phyloP scores from a whole-genome alignment of 1,139 yeast genomes.

The Candida sanyaensis region DNA sequence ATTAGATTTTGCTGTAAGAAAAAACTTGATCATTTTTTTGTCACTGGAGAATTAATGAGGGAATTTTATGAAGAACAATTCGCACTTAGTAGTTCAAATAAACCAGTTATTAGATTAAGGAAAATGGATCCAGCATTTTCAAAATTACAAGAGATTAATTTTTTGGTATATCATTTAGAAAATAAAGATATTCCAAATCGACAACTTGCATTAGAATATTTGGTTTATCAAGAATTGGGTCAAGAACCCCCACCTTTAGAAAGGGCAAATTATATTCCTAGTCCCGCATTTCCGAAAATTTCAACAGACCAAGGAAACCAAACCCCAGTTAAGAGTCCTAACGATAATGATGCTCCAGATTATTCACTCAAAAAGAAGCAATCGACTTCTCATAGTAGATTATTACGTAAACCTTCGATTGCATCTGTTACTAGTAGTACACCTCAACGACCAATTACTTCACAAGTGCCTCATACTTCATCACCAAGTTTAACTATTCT shows the following conservation, averaged over 20 bases:
- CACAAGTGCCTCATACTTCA: neutral
- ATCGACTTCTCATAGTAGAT: too few relatives aligned
- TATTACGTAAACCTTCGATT: neutral
- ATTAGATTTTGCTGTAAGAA: constrained; percentile 19
- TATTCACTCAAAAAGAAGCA: too few relatives aligned
- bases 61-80: constrained; percentile 20
- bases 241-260: constrained; percentile 6
- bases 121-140: constrained; percentile 21
- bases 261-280: neutral
- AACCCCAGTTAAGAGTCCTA: neutral
- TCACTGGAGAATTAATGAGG: constrained; percentile 20
- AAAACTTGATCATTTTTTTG: constrained; percentile 16
- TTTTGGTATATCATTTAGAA: constrained; percentile 17
- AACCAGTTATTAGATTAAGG: constrained; percentile 18
- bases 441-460: neutral
- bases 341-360: too few relatives aligned
- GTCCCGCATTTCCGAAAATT: neutral
- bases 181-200: constrained; percentile 19
- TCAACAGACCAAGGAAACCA: too few relatives aligned
- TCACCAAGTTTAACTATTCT: neutral
- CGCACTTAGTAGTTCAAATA: constrained; percentile 14
- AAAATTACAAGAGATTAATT: constrained; percentile 19
- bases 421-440: neutral
- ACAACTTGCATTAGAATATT: constrained; percentile 18
- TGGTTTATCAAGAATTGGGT: constrained; percentile 16